These are phyloP conservation scores for Diplodia sapinea DNA, from an alignment of 2,329 filamentous ascomycete species.

Conservation along the genomic window DNA sequence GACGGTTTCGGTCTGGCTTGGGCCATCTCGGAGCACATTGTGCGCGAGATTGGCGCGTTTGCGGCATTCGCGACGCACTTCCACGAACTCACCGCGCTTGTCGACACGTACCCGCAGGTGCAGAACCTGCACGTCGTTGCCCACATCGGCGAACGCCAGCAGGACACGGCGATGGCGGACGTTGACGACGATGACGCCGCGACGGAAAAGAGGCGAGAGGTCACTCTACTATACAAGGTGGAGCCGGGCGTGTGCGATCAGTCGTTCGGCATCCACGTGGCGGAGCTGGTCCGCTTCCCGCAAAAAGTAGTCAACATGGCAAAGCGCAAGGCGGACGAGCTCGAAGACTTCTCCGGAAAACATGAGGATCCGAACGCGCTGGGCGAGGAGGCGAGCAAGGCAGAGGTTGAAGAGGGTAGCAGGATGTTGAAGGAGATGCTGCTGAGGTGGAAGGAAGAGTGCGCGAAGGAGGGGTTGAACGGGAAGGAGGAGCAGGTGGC, in stretches of 20 bases:
- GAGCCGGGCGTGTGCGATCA: constrained; percentile 95
- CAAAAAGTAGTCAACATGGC: constrained; percentile 98
- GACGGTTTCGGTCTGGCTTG: constrained; percentile 98
- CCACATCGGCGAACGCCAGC: constrained; percentile 69
- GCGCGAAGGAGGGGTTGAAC: constrained; percentile 63
- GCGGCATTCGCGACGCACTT: constrained; percentile 98
- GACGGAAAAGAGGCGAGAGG: constrained; percentile 64
- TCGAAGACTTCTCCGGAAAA: constrained; percentile 91
- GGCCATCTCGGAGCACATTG: constrained; percentile 97
- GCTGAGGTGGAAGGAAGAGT: constrained; percentile 79
- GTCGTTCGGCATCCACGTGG: constrained; percentile 97
- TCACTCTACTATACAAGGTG: constrained; percentile 95
- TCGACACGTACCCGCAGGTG: constrained; percentile 84
- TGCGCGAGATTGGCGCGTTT: constrained; percentile 92
- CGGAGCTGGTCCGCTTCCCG: constrained; percentile 93
- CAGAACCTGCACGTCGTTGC: constrained; percentile 95
- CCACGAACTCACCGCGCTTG: constrained; percentile 92
- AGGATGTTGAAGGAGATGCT: constrained; percentile 82
- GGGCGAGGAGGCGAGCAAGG: constrained; percentile 63
- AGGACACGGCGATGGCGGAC: constrained; percentile 46
- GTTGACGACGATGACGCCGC: constrained; percentile 46
- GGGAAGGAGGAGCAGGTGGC: constrained; percentile 75
- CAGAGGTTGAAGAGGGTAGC: constrained; percentile 90
- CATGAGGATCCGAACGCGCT: constrained; percentile 60
- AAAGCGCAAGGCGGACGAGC: constrained; percentile 96